A percentile compares a stretch with the other conserved stretches of the same genome.
phyloP scores from a whole-genome alignment of 2,329 filamentous ascomycete species.

The Fusarium avenaceum region DNA sequence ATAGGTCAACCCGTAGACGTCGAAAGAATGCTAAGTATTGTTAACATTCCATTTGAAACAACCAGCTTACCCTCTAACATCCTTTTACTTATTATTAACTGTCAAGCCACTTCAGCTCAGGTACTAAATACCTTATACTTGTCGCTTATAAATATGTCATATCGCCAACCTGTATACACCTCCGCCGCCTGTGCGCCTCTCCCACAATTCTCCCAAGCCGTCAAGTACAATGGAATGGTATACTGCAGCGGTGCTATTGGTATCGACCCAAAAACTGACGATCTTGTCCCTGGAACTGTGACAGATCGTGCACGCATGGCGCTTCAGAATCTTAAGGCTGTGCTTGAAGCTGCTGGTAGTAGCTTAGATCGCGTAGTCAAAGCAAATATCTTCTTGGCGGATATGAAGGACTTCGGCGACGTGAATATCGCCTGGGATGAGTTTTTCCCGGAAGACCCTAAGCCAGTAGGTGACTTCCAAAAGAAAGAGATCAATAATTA shows the following conservation, averaged over 20 bases:
- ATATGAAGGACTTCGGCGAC: background rate
- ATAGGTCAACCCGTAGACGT: too few relatives aligned
- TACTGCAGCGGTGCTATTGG: slow-evolving; percentile 11
- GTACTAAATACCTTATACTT: too few relatives aligned
- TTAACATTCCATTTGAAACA: too few relatives aligned
- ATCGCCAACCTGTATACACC: background rate
- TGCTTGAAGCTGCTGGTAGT: background rate
- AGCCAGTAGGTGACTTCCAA: slow-evolving; percentile 2
- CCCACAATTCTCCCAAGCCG: slow-evolving; percentile 7
- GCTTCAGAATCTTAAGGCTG: background rate
- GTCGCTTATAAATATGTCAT: background rate
- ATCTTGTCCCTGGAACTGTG: too few relatives aligned
- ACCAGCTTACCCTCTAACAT: too few relatives aligned
- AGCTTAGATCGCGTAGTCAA: too few relatives aligned
- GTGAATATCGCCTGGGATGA: slow-evolving; percentile 22
- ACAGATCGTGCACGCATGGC: too few relatives aligned
- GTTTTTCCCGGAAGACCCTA: background rate
- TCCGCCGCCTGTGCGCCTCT: background rate
- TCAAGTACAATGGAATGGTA: slow-evolving; percentile 5
- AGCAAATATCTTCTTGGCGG: too few relatives aligned
- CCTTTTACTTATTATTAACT: too few relatives aligned
- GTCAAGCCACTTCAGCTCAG: too few relatives aligned
- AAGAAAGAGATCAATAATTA: too few relatives aligned
- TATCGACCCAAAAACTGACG: background rate
- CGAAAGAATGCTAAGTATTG: too few relatives aligned